Conservation (phyloP, 768 basidiomycete species). For the Mrakia hoshinonis region DNA sequence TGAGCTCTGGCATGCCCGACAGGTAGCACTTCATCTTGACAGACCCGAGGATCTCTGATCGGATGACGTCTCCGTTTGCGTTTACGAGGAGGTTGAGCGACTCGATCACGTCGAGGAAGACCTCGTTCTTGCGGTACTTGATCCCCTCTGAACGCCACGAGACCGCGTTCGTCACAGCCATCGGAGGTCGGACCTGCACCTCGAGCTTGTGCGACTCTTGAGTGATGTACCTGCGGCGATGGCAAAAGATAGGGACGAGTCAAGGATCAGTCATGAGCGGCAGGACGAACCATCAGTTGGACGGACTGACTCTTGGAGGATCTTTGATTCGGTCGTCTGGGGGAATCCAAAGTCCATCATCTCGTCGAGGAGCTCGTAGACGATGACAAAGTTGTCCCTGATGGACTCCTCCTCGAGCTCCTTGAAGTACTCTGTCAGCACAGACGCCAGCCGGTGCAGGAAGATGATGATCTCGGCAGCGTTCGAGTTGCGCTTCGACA, state of each 20-base stretch:
- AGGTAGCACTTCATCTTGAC: constrained; percentile 99
- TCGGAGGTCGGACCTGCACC: constrained; percentile 86
- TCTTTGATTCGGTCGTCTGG: constrained; percentile 98
- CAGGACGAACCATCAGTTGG: neutral
- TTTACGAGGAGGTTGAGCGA: constrained; percentile 95
- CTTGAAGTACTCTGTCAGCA: constrained; percentile 94
- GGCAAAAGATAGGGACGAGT: constrained; percentile 47
- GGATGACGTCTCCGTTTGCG: constrained; percentile 63
- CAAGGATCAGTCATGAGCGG: neutral
- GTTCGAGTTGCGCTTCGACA: constrained; percentile 92
- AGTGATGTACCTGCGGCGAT: constrained; percentile 43
- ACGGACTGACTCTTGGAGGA: constrained; percentile 77
- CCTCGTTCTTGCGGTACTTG: constrained; percentile 95
- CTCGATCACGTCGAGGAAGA: constrained; percentile 96
- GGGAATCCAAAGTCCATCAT: constrained; percentile 99
- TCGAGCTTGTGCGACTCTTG: constrained; percentile 98
- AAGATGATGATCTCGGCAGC: constrained; percentile 94
- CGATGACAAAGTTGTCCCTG: constrained; percentile 97
- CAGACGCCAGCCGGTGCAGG: constrained; percentile 72
- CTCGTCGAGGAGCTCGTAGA: constrained; percentile 96
- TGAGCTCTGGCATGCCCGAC: constrained; percentile 97
- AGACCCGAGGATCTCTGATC: constrained; percentile 95
- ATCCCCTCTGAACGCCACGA: constrained; percentile 98
- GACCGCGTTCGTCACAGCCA: constrained; percentile 95
- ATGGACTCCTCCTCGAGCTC: constrained; percentile 99